Conservation (phyloP, 345 rosid species). For the Chamaenerion angustifolium region DNA sequence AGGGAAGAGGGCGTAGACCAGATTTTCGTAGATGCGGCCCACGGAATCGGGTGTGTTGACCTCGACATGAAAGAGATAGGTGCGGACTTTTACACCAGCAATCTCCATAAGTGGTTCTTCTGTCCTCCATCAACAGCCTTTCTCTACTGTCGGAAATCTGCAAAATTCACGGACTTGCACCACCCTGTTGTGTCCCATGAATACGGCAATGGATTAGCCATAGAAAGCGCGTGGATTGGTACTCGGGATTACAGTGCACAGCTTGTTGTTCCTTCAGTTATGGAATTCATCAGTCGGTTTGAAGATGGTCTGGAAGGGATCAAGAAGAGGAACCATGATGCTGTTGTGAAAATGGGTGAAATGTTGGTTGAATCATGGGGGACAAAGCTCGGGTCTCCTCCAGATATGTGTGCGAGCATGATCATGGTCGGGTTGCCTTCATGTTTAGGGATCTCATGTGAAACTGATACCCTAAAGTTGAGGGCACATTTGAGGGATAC, state of each 20-base stretch:
- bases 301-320: conserved; percentile 78
- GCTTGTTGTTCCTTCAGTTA: conserved; percentile 58
- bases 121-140: conserved; percentile 89
- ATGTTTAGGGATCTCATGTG: conserved; percentile 38
- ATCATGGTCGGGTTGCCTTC: conserved; percentile 84
- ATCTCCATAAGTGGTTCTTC: conserved; percentile 89
- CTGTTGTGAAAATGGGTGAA: conserved; percentile 66
- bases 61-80: conserved; percentile 80
- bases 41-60: conserved; percentile 77
- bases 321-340: conserved; percentile 68
- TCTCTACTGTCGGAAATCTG: conserved; percentile 51
- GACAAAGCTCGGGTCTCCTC: conserved; percentile 69
- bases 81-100: conserved; percentile 84
- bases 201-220: conserved; percentile 79
- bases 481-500: conserved; percentile 53
- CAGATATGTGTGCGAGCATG: conserved; percentile 77
- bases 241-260: conserved; percentile 89
- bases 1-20: conserved; percentile 82
- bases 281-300: conserved; percentile 71
- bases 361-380: conserved; percentile 84
- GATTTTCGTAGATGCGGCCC: conserved; percentile 89
- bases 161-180: conserved; percentile 35
- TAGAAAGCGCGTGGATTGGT: conserved; percentile 89
- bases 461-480: conserved; percentile 37
- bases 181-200: conserved; percentile 91